Conservation (phyloP, 768 basidiomycete species). For the Cystofilobasidium macerans region DNA sequence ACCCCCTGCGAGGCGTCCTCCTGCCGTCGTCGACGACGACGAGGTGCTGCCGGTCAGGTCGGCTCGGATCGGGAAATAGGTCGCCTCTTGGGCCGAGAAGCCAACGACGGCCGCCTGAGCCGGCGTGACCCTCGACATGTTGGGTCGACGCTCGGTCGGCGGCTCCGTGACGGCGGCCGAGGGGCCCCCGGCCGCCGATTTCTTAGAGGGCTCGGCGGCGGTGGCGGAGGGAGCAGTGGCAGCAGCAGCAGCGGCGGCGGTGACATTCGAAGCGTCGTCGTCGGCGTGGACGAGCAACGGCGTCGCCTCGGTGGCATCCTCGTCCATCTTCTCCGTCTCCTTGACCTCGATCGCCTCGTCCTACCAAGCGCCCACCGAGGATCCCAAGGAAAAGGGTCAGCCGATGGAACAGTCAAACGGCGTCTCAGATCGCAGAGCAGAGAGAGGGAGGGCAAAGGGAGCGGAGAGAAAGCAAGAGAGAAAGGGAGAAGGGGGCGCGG, state of each 20-base stretch:
- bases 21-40: conserved; percentile 27
- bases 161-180: conserved; percentile 54
- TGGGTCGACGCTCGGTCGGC: conserved; percentile 59
- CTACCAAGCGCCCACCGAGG: neutral
- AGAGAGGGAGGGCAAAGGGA: neutral
- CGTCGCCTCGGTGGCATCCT: conserved; percentile 39
- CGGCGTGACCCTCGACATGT: conserved; percentile 86
- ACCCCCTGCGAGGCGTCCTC: conserved; percentile 17
- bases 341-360: conserved; percentile 47
- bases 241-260: conserved; percentile 2
- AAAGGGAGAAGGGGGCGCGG: too few species aligned
- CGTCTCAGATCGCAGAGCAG: neutral
- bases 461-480: neutral
- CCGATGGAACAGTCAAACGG: too few species aligned
- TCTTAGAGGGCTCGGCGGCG: conserved; percentile 16
- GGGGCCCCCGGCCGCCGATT: conserved; percentile 36
- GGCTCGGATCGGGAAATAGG: conserved; percentile 82
- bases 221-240: conserved; percentile 7
- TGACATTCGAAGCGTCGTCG: conserved; percentile 28
- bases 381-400: too few species aligned
- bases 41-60: conserved; percentile 42
- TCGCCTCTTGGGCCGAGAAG: conserved; percentile 64
- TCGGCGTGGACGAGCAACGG: conserved; percentile 17
- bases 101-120: conserved; percentile 72
- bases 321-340: conserved; percentile 66